phyloP scores from a whole-genome alignment of 345 rosid genomes.

The Cardiospermum halicacabum region DNA sequence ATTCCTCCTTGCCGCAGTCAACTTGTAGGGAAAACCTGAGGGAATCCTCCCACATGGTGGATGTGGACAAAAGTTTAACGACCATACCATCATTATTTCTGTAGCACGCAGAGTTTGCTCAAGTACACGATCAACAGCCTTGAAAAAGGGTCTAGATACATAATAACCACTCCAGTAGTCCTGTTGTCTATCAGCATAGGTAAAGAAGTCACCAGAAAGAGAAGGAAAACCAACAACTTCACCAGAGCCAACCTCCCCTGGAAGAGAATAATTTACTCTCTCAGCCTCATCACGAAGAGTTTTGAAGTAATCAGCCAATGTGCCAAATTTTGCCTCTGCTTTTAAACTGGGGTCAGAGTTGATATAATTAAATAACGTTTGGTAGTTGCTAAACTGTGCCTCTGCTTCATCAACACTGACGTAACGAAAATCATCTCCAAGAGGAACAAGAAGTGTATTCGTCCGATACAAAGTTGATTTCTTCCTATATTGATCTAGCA shows the following conservation, averaged over 20 bases:
- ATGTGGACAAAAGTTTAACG: slow-evolving; percentile 86
- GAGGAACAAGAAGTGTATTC: slow-evolving; percentile 90
- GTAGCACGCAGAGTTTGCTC: slow-evolving; percentile 90
- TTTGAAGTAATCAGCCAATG: slow-evolving; percentile 82
- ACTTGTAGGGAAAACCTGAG: slow-evolving; percentile 62
- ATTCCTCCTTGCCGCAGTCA: slow-evolving; percentile 94
- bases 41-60: slow-evolving; percentile 84
- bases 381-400: slow-evolving; percentile 93
- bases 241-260: slow-evolving; percentile 78
- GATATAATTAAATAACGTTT: slow-evolving; percentile 79
- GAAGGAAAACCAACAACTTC: slow-evolving; percentile 90
- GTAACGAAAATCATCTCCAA: slow-evolving; percentile 97
- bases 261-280: slow-evolving; percentile 71
- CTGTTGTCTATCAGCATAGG: slow-evolving; percentile 87
- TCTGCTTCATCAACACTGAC: slow-evolving; percentile 81
- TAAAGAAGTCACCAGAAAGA: slow-evolving; percentile 93
- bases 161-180: slow-evolving; percentile 99
- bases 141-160: slow-evolving; percentile 95
- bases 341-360: slow-evolving; percentile 82
- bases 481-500: slow-evolving; percentile 94
- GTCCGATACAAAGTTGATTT: slow-evolving; percentile 82
- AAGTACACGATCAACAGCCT: slow-evolving; percentile 93
- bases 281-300: slow-evolving; percentile 82
- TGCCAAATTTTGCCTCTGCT: slow-evolving; percentile 87
- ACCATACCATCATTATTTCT: slow-evolving; percentile 81